phyloP scores from a whole-genome alignment of 768 basidiomycete genomes.

The Collybia mongolica region DNA sequence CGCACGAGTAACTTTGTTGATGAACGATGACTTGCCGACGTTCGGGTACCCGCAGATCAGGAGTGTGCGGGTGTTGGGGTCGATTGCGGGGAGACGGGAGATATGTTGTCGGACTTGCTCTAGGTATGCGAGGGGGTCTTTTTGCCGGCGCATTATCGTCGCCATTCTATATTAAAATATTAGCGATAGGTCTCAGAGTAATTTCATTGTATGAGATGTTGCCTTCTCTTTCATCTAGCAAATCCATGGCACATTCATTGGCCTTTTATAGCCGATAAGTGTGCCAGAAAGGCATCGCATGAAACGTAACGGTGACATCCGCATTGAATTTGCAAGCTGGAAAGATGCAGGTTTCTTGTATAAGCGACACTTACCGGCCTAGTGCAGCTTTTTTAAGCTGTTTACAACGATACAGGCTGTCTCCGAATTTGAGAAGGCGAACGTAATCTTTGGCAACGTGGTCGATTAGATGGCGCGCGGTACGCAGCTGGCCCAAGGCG shows the following conservation, averaged over 20 bases:
- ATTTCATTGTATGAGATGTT: too few species aligned
- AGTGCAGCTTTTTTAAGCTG: slow-evolving; percentile 97
- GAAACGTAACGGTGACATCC: too few species aligned
- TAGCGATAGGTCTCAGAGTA: neutral
- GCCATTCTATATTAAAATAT: slow-evolving; percentile 72
- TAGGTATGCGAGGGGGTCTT: slow-evolving; percentile 96
- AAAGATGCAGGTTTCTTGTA: too few species aligned
- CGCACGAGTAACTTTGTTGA: slow-evolving; percentile 99
- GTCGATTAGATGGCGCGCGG: slow-evolving; percentile 93
- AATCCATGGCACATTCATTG: too few species aligned
- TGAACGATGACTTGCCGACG: slow-evolving; percentile 98
- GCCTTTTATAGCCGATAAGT: too few species aligned
- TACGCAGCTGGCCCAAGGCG: slow-evolving; percentile 94
- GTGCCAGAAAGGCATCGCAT: too few species aligned
- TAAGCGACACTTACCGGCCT: slow-evolving; percentile 68
- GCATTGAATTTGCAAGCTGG: too few species aligned
- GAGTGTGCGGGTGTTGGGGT: slow-evolving; percentile 96
- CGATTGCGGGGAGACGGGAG: slow-evolving; percentile 95
- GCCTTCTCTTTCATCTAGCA: too few species aligned
- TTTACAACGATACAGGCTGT: slow-evolving; percentile 96
- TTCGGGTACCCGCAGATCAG: slow-evolving; percentile 99
- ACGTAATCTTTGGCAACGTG: slow-evolving; percentile 97
- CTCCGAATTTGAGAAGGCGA: slow-evolving; percentile 95
- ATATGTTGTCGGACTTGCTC: slow-evolving; percentile 99
- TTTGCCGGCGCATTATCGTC: slow-evolving; percentile 97